These are phyloP conservation scores for Saccharomycopsis capsularis DNA, from an alignment of 805 yeast genomes.

Conservation along the genomic window DNA sequence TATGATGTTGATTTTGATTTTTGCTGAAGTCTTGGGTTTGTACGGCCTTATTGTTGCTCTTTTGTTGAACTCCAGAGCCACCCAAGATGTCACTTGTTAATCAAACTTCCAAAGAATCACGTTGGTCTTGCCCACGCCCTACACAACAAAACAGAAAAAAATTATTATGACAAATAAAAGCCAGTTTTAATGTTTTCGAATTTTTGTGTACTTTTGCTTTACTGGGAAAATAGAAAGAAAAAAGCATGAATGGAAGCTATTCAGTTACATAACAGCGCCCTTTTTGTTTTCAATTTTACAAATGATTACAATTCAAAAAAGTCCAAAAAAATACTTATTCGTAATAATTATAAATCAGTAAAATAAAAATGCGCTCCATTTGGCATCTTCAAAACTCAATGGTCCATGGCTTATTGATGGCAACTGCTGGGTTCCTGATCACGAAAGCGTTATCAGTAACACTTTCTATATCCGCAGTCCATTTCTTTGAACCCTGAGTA, in stretches of 20 bases:
- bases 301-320: too few relatives aligned
- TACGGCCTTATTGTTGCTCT: constrained; percentile 98
- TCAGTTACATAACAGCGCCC: too few relatives aligned
- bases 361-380: not conserved
- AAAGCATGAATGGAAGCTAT: too few relatives aligned
- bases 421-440: constrained; percentile 47
- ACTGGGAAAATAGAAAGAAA: too few relatives aligned
- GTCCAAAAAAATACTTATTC: not conserved
- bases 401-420: constrained; percentile 42
- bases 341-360: not conserved
- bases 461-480: constrained; percentile 30
- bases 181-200: too few relatives aligned
- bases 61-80: constrained; percentile 95
- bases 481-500: constrained; percentile 32
- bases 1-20: constrained; percentile 96
- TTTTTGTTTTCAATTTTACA: too few relatives aligned
- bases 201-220: too few relatives aligned
- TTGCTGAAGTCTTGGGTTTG: constrained; percentile 97
- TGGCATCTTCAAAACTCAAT: constrained; percentile 24
- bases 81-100: constrained; percentile 82
- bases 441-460: constrained; percentile 23
- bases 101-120: not conserved
- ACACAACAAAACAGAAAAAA: not conserved
- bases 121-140: not conserved
- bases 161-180: too few relatives aligned